phyloP scores from a whole-genome alignment of 2,329 filamentous ascomycete species.

The Scedosporium boydii region DNA sequence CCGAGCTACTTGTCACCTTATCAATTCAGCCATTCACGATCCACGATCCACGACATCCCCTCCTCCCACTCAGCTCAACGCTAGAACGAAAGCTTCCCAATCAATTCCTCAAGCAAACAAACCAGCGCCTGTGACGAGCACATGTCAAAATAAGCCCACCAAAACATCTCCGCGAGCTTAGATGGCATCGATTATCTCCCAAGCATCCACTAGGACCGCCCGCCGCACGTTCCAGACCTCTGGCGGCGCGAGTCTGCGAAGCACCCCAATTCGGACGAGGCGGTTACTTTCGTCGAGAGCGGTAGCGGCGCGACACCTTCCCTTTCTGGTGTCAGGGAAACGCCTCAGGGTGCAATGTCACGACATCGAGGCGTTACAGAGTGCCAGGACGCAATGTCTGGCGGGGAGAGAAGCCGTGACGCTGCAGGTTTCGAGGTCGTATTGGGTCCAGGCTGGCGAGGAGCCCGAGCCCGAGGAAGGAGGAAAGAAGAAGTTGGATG shows the following conservation, averaged over 20 bases:
- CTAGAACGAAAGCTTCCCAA: too few relatives aligned
- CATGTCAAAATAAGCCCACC: too few relatives aligned
- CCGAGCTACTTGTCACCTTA: too few relatives aligned
- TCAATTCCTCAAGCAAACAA: too few relatives aligned
- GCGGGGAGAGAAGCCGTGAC: not conserved
- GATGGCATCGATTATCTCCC: not conserved
- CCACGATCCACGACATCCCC: too few relatives aligned
- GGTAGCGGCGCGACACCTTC: not conserved
- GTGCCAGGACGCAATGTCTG: not conserved
- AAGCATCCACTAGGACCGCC: not conserved
- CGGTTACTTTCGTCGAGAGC: not conserved
- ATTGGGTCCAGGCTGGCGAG: not conserved
- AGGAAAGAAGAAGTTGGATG: conserved; percentile 6
- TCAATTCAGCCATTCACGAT: too few relatives aligned
- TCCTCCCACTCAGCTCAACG: too few relatives aligned
- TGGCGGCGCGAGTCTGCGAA: not conserved
- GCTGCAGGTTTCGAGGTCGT: not conserved
- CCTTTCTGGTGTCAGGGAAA: not conserved
- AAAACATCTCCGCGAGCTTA: not conserved
- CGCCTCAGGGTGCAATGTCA: not conserved
- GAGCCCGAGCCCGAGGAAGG: not conserved
- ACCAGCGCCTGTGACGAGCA: too few relatives aligned
- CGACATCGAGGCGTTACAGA: not conserved
- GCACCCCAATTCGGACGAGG: not conserved
- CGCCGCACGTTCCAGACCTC: not conserved